Conservation (phyloP, 1,139 yeast species). For the Yamadazyma dendronema region DNA sequence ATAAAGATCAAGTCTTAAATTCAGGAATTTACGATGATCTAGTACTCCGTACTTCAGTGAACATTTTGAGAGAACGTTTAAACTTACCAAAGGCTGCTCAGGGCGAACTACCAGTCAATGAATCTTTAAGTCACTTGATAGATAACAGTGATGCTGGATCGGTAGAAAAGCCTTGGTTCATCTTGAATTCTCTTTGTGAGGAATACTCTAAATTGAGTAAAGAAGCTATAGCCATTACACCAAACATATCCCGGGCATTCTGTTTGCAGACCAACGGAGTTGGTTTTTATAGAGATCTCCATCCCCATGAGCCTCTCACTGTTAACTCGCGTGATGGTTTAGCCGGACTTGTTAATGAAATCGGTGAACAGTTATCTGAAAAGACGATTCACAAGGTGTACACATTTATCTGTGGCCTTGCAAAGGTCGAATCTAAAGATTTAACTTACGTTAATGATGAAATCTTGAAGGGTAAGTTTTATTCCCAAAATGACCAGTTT, state of each 20-base stretch:
- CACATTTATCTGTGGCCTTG: constrained; percentile 5
- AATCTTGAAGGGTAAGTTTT: constrained; percentile 9
- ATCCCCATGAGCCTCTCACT: constrained; percentile 28
- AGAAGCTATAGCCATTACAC: constrained; percentile 41
- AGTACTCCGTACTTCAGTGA: constrained; percentile 42
- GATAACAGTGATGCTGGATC: constrained; percentile 8
- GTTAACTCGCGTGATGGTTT: constrained; percentile 16
- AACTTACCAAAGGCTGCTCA: constrained; percentile 7
- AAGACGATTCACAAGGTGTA: constrained; percentile 24
- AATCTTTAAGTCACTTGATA: constrained; percentile 19
- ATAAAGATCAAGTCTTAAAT: constrained; percentile 43
- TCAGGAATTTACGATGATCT: constrained; percentile 45
- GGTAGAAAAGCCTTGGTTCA: constrained; percentile 43
- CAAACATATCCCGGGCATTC: constrained; percentile 11
- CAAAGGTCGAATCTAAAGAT: constrained; percentile 3
- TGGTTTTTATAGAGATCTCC: constrained; percentile 33
- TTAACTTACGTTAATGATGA: constrained; percentile 10
- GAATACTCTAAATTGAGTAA: constrained; percentile 60
- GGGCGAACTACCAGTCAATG: constrained; percentile 17
- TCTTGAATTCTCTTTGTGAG: constrained; percentile 61
- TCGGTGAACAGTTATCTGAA: constrained; percentile 22
- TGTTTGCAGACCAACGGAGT: constrained; percentile 35
- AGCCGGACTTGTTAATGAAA: constrained; percentile 5
- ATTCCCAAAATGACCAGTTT: constrained; percentile 15
- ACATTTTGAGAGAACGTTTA: constrained; percentile 30